Percentiles rank a stretch among this genome's conserved stretches.
Conservation (phyloP, 2,329 filamentous ascomycete genomes). For the Claviceps pusilla region DNA sequence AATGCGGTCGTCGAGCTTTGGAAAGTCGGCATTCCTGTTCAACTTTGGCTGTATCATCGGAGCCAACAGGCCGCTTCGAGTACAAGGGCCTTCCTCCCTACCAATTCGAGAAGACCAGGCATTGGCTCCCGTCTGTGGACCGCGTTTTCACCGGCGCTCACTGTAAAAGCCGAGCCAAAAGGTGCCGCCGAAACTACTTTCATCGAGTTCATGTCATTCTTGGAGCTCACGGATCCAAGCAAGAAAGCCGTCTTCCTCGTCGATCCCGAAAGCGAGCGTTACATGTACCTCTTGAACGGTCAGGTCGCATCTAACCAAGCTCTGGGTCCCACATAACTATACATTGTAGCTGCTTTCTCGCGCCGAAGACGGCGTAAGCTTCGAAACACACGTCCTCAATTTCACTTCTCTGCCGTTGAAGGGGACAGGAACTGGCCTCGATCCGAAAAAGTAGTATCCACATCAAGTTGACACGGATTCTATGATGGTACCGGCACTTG, state of each 20-base stretch:
- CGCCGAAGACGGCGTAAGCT: background rate
- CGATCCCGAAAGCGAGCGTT: background rate
- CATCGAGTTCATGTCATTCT: background rate
- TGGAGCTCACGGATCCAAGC: background rate
- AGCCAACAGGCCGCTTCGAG: slow-evolving; percentile 11
- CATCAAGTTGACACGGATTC: background rate
- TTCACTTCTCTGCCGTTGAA: background rate
- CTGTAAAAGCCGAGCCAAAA: background rate
- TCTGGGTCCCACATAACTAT: background rate
- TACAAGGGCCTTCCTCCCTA: slow-evolving; percentile 23
- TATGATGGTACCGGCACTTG: background rate
- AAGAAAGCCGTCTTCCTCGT: background rate
- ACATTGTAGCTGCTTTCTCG: background rate
- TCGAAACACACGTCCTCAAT: background rate
- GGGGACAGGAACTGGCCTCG: background rate
- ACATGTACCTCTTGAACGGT: background rate
- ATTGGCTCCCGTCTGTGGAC: slow-evolving; percentile 23
- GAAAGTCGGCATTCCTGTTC: slow-evolving; percentile 20
- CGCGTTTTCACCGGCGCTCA: background rate
- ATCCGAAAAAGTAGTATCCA: background rate
- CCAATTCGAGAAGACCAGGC: slow-evolving; percentile 25
- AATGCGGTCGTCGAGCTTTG: slow-evolving; percentile 20
- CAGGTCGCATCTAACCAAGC: background rate
- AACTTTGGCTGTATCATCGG: slow-evolving; percentile 23
- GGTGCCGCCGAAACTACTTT: background rate